phyloP scores from a whole-genome alignment of 306 rosid species.

The Quercus engelmannii region DNA sequence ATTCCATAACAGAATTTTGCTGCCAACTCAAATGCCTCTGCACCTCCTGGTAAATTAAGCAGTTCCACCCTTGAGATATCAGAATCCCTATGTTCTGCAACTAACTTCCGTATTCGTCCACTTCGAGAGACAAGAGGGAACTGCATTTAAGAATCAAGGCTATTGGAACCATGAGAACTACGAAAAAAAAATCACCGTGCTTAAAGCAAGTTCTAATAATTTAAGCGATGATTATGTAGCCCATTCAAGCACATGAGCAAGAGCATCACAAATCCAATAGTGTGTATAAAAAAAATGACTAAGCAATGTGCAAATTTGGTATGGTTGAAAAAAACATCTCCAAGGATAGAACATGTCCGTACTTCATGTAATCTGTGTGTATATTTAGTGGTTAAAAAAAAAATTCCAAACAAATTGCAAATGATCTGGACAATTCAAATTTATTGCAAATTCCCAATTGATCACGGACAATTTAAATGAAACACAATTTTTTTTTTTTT shows the following conservation, averaged over 20 bases:
- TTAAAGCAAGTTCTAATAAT: neutral
- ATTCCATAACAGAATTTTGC: slow-evolving; percentile 97
- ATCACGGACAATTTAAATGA: neutral
- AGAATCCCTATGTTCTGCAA: slow-evolving; percentile 90
- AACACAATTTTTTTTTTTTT: neutral
- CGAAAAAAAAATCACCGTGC: neutral
- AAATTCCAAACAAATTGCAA: neutral
- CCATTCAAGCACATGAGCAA: neutral
- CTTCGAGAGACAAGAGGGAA: slow-evolving; percentile 98
- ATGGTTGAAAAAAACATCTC: neutral
- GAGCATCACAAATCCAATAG: neutral
- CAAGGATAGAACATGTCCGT: neutral
- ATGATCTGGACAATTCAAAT: neutral
- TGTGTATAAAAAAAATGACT: neutral
- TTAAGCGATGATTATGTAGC: neutral
- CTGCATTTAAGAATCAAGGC: slow-evolving; percentile 43
- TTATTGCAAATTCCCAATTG: neutral
- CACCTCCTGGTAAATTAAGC: slow-evolving; percentile 86
- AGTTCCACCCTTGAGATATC: slow-evolving; percentile 93
- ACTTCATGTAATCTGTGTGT: neutral
- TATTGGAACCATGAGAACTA: slow-evolving; percentile 16
- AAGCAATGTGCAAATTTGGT: neutral
- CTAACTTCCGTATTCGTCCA: slow-evolving; percentile 83
- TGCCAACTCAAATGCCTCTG: slow-evolving; percentile 86
- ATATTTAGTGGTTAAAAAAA: neutral